Percentiles rank a stretch among this genome's conserved stretches.
Evolutionary conservation across 495 filamentous ascomycete genomes (phyloP).

Genomic region (Penicillium turbatum): DNA sequence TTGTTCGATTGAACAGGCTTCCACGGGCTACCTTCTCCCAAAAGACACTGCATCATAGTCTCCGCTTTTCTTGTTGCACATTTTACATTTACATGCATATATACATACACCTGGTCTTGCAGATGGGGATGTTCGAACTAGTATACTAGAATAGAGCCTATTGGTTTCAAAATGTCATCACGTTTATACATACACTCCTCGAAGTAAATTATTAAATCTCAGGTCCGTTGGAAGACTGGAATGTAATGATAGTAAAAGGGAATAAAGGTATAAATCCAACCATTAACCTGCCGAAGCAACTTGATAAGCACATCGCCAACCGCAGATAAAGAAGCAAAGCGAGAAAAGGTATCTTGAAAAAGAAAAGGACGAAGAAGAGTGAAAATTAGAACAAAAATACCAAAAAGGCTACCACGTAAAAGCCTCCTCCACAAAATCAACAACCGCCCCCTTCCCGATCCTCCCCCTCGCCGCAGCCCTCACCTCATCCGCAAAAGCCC

Average conservation of each 20-base stretch:
- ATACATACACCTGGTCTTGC: neutral
- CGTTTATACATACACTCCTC: too few species aligned
- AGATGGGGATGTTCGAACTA: neutral
- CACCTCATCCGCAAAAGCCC: constrained; percentile 85
- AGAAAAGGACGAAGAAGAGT: neutral
- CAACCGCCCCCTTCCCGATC: constrained; percentile 58
- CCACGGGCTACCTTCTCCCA: neutral
- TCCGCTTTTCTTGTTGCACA: neutral
- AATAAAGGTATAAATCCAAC: too few species aligned
- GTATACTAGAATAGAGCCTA: constrained; percentile 2
- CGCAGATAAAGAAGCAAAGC: too few species aligned
- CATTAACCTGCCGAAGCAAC: too few species aligned
- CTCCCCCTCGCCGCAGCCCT: constrained; percentile 62
- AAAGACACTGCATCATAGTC: neutral
- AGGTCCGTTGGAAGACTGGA: neutral
- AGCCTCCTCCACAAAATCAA: constrained; percentile 93
- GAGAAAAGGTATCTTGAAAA: too few species aligned
- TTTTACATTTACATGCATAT: neutral
- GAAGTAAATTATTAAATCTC: neutral
- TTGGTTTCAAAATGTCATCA: too few species aligned
- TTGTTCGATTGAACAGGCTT: neutral
- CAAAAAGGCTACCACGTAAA: constrained; percentile 76
- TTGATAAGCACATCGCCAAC: too few species aligned
- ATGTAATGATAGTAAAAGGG: neutral
- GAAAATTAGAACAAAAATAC: too few species aligned